phyloP scores from a whole-genome alignment of 257 asterid genomes.

The Fraxinus cuspidata region DNA sequence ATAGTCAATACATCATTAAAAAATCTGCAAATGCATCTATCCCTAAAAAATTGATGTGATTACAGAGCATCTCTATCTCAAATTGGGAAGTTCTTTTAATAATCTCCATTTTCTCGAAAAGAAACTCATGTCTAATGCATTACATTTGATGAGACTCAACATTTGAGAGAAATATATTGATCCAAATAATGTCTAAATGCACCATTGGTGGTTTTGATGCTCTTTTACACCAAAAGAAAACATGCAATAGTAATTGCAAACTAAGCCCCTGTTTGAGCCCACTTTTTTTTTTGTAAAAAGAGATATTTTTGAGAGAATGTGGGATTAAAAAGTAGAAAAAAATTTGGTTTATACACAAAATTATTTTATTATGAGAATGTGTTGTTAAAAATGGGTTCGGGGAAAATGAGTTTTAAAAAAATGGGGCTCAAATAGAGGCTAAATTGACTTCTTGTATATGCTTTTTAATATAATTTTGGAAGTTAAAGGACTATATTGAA shows the following conservation, averaged over 20 bases:
- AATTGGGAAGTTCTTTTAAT: background rate
- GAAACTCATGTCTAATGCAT: background rate
- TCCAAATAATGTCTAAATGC: background rate
- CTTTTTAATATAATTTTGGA: too few relatives aligned
- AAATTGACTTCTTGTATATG: background rate
- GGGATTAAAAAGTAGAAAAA: too few relatives aligned
- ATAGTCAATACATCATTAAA: conserved; percentile 8
- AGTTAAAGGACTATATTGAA: too few relatives aligned
- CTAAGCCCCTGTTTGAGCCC: background rate
- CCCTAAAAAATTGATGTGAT: background rate
- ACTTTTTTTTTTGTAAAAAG: too few relatives aligned
- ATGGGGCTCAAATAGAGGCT: too few relatives aligned
- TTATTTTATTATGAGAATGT: too few relatives aligned
- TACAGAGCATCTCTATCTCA: conserved; percentile 2
- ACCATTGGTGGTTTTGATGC: background rate
- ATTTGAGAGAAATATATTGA: background rate
- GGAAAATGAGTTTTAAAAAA: too few relatives aligned
- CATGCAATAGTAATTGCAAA: background rate
- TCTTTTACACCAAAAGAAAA: background rate
- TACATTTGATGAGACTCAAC: background rate
- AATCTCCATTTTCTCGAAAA: background rate
- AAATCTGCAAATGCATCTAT: conserved; percentile 9
- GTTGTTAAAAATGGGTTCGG: too few relatives aligned
- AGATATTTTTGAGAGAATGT: background rate
- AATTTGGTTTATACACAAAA: too few relatives aligned